Conservation (phyloP, 495 filamentous ascomycete species). For the Penicillium cinerascens region DNA sequence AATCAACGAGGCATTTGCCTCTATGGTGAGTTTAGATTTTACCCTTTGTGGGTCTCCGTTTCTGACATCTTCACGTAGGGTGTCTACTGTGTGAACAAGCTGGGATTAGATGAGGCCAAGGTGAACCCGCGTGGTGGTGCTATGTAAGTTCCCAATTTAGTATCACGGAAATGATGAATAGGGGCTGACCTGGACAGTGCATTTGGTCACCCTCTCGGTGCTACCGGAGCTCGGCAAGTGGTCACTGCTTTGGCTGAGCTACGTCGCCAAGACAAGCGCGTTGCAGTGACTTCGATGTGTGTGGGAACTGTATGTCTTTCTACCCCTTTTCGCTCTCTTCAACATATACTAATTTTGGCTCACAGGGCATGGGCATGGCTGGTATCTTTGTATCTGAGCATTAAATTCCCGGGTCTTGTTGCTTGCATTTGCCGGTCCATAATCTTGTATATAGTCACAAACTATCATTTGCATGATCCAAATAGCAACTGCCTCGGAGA, state of each 20-base stretch:
- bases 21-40: constrained; percentile 62
- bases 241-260: constrained; percentile 80
- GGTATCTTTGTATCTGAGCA: constrained; percentile 53
- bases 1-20: constrained; percentile 95
- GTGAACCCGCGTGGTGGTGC: constrained; percentile 87
- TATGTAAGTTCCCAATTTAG: constrained; percentile 36
- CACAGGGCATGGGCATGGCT: constrained; percentile 54
- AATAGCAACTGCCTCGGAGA: background rate
- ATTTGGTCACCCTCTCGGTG: constrained; percentile 76
- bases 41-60: background rate
- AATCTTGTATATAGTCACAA: background rate
- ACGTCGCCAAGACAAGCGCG: constrained; percentile 71
- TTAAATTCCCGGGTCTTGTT: constrained; percentile 11
- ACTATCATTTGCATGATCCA: background rate
- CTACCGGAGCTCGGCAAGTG: constrained; percentile 76
- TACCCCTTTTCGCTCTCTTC: background rate
- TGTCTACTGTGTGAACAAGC: constrained; percentile 78
- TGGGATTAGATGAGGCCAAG: constrained; percentile 76
- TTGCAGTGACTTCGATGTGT: constrained; percentile 83
- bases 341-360: constrained; percentile 7
- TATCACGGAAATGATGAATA: background rate
- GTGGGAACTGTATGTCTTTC: constrained; percentile 62
- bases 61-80: constrained; percentile 32
- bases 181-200: constrained; percentile 40
- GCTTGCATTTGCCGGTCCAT: constrained; percentile 6